Conservation (phyloP, 139 green algal genomes). For the Chlorella sp. region DNA sequence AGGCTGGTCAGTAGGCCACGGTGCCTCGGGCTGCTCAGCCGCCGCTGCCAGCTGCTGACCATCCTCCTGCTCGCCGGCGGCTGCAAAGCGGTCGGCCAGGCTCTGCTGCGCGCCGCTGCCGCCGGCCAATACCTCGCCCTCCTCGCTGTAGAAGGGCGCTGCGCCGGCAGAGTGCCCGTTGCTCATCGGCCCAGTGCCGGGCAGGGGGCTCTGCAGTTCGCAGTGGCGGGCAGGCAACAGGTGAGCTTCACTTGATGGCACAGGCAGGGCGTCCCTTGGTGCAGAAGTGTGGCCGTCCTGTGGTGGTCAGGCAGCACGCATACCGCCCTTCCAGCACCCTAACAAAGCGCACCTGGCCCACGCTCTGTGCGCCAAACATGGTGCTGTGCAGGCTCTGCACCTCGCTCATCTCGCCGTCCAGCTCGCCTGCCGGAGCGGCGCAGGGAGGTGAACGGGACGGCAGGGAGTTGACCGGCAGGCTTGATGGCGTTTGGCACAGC, state of each 20-base stretch:
- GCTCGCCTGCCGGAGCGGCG: background rate
- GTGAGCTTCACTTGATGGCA: no score
- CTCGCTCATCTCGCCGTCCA: slow-evolving; percentile 6
- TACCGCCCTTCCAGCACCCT: background rate
- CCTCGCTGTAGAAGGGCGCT: background rate
- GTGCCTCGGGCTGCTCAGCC: background rate
- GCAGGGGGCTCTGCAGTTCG: slow-evolving; percentile 26
- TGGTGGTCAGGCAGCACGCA: background rate
- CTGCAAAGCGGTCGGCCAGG: slow-evolving; percentile 19
- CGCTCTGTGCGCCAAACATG: slow-evolving; percentile 19
- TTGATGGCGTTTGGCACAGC: background rate
- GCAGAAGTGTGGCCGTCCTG: no score
- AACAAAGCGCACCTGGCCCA: slow-evolving; percentile 7
- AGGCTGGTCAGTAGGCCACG: no score
- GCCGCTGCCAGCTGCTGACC: background rate
- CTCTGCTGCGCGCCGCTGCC: slow-evolving; percentile 27
- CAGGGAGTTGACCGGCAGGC: background rate
- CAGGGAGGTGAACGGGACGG: background rate
- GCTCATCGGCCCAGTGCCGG: background rate
- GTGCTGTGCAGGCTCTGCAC: slow-evolving; percentile 33
- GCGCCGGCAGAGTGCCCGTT: background rate
- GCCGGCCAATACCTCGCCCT: background rate
- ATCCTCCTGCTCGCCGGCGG: background rate
- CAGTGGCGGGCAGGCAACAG: background rate
- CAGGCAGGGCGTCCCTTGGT: no score